phyloP scores from a whole-genome alignment of 305 asterid species.

The Plantago rigida region DNA sequence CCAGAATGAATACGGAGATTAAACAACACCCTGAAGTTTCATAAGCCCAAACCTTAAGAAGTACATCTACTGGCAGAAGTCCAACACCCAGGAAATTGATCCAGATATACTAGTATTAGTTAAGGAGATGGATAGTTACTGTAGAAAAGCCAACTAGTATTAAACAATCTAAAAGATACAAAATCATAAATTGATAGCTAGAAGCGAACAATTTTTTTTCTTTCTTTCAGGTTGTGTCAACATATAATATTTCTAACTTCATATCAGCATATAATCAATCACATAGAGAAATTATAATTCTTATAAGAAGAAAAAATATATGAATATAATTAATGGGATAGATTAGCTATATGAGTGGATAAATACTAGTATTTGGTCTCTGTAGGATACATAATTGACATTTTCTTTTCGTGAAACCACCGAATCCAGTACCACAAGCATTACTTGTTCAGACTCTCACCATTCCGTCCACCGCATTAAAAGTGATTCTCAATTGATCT shows the following conservation, averaged over 20 bases:
- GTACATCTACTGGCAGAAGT: constrained; percentile 39
- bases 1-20: constrained; percentile 31
- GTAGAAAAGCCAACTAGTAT: constrained; percentile 15
- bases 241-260: constrained; percentile 9
- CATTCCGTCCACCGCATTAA: constrained; percentile 32
- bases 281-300: constrained; percentile 12
- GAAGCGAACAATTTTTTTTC: constrained; percentile 7
- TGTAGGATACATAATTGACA: too few relatives aligned
- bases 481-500: constrained; percentile 23
- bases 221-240: constrained; percentile 19
- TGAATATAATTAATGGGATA: neutral
- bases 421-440: constrained; percentile 31
- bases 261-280: constrained; percentile 21
- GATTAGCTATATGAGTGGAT: neutral
- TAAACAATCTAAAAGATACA: constrained; percentile 18
- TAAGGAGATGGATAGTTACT: constrained; percentile 35
- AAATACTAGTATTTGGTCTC: too few relatives aligned
- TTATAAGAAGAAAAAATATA: constrained; percentile 9
- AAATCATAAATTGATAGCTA: constrained; percentile 16
- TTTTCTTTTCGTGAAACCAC: constrained; percentile 29
- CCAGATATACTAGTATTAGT: constrained; percentile 39
- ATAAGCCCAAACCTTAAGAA: constrained; percentile 42
- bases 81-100: constrained; percentile 41
- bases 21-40: constrained; percentile 31
- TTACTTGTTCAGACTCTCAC: constrained; percentile 29